Evolutionary conservation across 192 early-diverging fungal species (phyloP).

Genomic region (Backusella westeae): DNA sequence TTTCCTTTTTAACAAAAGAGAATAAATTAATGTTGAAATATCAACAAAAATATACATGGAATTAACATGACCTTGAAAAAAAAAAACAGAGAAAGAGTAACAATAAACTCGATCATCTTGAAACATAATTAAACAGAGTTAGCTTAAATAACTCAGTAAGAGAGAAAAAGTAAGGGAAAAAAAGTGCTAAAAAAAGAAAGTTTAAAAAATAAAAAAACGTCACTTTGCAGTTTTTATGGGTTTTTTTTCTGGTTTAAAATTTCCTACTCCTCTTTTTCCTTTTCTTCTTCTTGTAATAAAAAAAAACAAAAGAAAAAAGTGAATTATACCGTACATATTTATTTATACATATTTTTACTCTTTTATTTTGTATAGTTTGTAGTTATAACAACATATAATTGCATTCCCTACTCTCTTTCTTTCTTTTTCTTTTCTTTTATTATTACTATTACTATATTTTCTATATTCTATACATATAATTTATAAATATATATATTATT

Average conservation of each 20-base stretch:
- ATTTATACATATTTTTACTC: neutral
- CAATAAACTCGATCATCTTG: neutral
- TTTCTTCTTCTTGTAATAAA: neutral
- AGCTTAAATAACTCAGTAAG: neutral
- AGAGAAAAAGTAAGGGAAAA: neutral
- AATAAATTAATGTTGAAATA: neutral
- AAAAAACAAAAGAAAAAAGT: neutral
- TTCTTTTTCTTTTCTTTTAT: neutral
- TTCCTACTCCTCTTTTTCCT: neutral
- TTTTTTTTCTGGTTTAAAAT: neutral
- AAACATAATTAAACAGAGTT: neutral
- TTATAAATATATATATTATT: neutral
- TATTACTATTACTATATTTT: neutral
- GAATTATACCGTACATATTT: neutral
- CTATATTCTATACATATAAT: conserved; percentile 1
- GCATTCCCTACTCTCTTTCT: neutral
- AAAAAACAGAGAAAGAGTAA: neutral
- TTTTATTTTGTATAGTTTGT: neutral
- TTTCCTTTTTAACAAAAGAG: neutral
- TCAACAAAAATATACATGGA: neutral
- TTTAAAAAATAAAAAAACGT: conserved; percentile 6
- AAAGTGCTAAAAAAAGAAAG: no score
- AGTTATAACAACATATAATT: neutral
- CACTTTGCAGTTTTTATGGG: neutral
- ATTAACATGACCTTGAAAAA: neutral